phyloP scores from a whole-genome alignment of 345 rosid genomes.

The Theobroma cacao region DNA sequence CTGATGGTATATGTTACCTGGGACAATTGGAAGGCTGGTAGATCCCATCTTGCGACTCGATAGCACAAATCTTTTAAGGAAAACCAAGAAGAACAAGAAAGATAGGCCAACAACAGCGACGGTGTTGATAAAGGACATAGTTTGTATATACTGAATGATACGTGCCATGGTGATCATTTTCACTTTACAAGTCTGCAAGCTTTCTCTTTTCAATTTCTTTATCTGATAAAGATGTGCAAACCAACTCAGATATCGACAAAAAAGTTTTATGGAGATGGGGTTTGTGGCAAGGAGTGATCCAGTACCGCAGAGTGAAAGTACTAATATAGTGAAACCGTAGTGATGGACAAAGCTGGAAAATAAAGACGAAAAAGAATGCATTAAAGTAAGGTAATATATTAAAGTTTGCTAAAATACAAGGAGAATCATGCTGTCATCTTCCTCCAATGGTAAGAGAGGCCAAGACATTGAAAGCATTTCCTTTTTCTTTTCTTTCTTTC shows the following conservation, averaged over 20 bases:
- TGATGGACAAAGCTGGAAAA: not conserved
- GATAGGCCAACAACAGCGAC: conserved; percentile 41
- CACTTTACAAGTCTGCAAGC: not conserved
- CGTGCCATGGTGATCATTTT: not conserved
- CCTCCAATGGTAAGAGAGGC: not conserved
- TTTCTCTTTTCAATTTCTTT: too few species aligned
- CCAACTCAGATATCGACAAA: not conserved
- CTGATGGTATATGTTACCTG: conserved; percentile 35
- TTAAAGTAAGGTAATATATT: not conserved
- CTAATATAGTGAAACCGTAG: not conserved
- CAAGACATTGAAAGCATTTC: not conserved
- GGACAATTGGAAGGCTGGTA: conserved; percentile 49
- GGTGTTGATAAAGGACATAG: conserved; percentile 36
- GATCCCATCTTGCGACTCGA: conserved; percentile 29
- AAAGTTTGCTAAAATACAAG: too few species aligned
- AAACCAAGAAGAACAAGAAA: conserved; percentile 35
- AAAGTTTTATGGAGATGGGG: not conserved
- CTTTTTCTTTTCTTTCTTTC: too few species aligned
- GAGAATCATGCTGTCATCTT: not conserved
- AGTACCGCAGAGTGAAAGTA: not conserved
- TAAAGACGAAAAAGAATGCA: too few species aligned
- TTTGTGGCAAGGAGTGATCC: not conserved
- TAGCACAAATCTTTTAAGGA: conserved; percentile 25
- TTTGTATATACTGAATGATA: conserved; percentile 10
- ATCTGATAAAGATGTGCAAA: not conserved